Percentiles rank a stretch among this genome's conserved stretches.
phyloP scores from a whole-genome alignment of 495 filamentous ascomycete genomes.

The Penicillium salamii region DNA sequence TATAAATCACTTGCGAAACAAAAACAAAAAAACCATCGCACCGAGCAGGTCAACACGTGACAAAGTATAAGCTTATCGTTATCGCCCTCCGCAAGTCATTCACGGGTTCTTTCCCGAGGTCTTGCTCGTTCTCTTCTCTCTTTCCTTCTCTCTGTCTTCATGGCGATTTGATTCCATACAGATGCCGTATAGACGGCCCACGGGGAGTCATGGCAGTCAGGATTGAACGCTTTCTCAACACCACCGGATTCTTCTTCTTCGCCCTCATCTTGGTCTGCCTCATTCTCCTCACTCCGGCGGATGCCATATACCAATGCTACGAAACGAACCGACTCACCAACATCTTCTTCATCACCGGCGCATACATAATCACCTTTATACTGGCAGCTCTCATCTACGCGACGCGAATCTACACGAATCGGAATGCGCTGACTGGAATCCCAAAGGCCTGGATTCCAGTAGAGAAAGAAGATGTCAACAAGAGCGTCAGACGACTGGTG shows the following conservation, averaged over 20 bases:
- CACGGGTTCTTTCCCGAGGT: not conserved
- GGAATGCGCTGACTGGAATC: slow-evolving; percentile 72
- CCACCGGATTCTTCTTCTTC: slow-evolving; percentile 72
- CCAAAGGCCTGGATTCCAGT: slow-evolving; percentile 81
- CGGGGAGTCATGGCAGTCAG: slow-evolving; percentile 45
- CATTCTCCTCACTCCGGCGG: slow-evolving; percentile 77
- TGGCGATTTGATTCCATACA: slow-evolving; percentile 5
- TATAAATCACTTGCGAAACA: too few species aligned
- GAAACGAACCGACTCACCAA: slow-evolving; percentile 63
- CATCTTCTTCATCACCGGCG: slow-evolving; percentile 78
- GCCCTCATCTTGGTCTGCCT: slow-evolving; percentile 69
- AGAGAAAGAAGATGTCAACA: slow-evolving; percentile 69
- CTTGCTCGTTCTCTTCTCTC: not conserved
- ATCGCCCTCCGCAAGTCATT: not conserved
- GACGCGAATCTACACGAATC: slow-evolving; percentile 83
- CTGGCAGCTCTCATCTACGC: slow-evolving; percentile 76
- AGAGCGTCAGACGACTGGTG: slow-evolving; percentile 72
- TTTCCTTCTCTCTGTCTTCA: not conserved
- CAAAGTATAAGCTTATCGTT: slow-evolving; percentile 3
- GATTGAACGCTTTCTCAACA: slow-evolving; percentile 78
- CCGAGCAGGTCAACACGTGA: not conserved
- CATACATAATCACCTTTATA: slow-evolving; percentile 71
- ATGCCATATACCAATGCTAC: slow-evolving; percentile 78
- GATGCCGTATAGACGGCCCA: slow-evolving; percentile 14
- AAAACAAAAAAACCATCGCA: not conserved